Evolutionary conservation across 805 yeast genomes (phyloP).

Genomic region (Clavispora fructus): DNA sequence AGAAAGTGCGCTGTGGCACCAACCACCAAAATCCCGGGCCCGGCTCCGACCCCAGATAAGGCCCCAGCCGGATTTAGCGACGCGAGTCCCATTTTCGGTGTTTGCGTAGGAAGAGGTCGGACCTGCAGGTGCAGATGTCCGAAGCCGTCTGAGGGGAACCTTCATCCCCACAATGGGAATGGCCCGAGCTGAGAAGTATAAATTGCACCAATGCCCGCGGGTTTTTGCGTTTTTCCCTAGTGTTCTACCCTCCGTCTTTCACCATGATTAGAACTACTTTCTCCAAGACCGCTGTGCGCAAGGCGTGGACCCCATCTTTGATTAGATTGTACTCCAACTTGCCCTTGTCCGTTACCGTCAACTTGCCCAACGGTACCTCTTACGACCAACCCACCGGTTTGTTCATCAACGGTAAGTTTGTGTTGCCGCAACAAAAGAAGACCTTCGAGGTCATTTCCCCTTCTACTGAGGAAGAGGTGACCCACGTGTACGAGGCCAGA

Average conservation of each 20-base stretch:
- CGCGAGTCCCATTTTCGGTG: neutral
- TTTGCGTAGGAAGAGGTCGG: neutral
- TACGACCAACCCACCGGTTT: constrained; percentile 84
- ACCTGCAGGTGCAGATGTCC: neutral
- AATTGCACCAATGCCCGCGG: neutral
- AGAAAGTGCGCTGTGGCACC: too few relatives aligned
- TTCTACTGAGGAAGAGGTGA: constrained; percentile 64
- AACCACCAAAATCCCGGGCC: neutral
- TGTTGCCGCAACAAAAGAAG: constrained; percentile 49
- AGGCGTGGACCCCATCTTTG: constrained; percentile 5
- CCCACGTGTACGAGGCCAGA: constrained; percentile 68
- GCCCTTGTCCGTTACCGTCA: constrained; percentile 41
- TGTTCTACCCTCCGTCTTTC: neutral
- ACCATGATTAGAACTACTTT: constrained; percentile 4
- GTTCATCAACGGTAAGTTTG: constrained; percentile 83
- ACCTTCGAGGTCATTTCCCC: constrained; percentile 63
- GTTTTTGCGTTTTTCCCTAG: neutral
- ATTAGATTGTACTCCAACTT: constrained; percentile 23
- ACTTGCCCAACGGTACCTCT: constrained; percentile 65
- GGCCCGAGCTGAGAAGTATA: neutral
- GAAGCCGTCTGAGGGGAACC: neutral
- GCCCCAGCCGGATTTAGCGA: neutral
- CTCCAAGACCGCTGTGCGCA: constrained; percentile 1
- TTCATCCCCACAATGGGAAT: neutral
- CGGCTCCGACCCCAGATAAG: too few relatives aligned